Evolutionary conservation across 164 flowering plant genomes (phyloP), one percentile per base, ranked within the genome.

Genomic region (Berberis vulgaris): DNA sequence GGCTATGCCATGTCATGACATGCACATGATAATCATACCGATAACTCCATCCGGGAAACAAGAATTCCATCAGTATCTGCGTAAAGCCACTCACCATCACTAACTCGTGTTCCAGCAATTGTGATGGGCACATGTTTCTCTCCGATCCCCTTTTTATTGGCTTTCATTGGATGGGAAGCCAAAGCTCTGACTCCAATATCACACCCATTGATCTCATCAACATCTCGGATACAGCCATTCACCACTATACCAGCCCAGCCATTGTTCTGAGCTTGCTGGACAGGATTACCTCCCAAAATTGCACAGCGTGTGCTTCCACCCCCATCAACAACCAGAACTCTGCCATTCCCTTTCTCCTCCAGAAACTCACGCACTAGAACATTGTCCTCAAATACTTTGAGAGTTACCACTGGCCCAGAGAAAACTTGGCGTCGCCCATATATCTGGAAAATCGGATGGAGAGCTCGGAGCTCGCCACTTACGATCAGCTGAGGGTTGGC

Each of bases 111-210:
- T 47, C 69, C 69, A 59, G 57, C 63, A 12, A 66, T 66, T 9
- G 63, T 66, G 5, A 66, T 4, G 4, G 69, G 49, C 7, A 66
- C 69, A 38, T 66, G 69, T 44, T 66, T 66, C 49, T 66, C 69
- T 50, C 69, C 69, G 4, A 50, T 43, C 6, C 69, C 69, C 43
- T 60, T 66, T 60, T 59, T 66, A 49, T 59, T 46, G 11, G 69
- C 69, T 60, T 66, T 66, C 69, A 66, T 66, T 41, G 69, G 69
- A 43, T 66, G 69, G 46, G 69, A 66, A 26, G 69, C 69, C 62
- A 66, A 53, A n/a, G 69, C 69, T 58, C 69, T 59, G 9, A 66
- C 69, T 26, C 69, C 69, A 52, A 66, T 66, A 44, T 66, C 69
- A 42, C 69, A 66, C 49, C 69, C 69, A 66, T 66, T 66, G 47